These are phyloP conservation scores for Ogataea methanolica DNA, from an alignment of 805 yeast species.

Conservation along the genomic window DNA sequence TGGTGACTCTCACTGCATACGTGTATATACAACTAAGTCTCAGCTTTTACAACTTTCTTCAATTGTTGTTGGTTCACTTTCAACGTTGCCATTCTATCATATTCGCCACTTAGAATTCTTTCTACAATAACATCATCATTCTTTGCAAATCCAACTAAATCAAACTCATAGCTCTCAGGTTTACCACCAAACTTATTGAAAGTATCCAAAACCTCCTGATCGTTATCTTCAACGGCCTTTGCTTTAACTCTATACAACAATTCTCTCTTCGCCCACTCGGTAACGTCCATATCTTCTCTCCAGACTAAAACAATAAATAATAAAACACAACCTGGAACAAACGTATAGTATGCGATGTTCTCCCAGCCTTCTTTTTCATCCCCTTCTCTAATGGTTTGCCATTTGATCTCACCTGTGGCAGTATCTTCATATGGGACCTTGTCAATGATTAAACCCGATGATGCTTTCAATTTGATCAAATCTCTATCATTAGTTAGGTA, in stretches of 20 bases:
- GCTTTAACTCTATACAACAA: constrained; percentile 72
- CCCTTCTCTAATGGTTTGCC: constrained; percentile 68
- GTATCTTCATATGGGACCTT: constrained; percentile 82
- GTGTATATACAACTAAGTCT: background rate
- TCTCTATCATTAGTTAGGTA: constrained; percentile 59
- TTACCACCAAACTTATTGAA: constrained; percentile 33
- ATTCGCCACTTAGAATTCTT: constrained; percentile 78
- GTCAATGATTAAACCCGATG: constrained; percentile 67
- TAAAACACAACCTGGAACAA: constrained; percentile 64
- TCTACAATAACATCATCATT: constrained; percentile 78
- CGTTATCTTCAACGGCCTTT: constrained; percentile 52
- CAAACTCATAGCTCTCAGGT: constrained; percentile 41
- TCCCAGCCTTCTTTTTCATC: constrained; percentile 86
- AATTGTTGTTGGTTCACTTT: constrained; percentile 37
- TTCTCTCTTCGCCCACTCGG: constrained; percentile 83
- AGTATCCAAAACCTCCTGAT: constrained; percentile 45
- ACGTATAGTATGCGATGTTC: constrained; percentile 61
- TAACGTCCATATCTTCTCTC: constrained; percentile 44
- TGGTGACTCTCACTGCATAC: background rate
- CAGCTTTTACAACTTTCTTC: background rate
- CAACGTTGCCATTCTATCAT: constrained; percentile 62
- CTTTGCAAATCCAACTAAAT: constrained; percentile 52
- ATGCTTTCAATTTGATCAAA: constrained; percentile 51
- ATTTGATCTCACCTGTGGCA: constrained; percentile 69
- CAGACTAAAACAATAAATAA: constrained; percentile 48